Base-by-base conservation (phyloP, 2,329 filamentous ascomycete species). In the Hawksworthiomyces lignivorus region DNA sequence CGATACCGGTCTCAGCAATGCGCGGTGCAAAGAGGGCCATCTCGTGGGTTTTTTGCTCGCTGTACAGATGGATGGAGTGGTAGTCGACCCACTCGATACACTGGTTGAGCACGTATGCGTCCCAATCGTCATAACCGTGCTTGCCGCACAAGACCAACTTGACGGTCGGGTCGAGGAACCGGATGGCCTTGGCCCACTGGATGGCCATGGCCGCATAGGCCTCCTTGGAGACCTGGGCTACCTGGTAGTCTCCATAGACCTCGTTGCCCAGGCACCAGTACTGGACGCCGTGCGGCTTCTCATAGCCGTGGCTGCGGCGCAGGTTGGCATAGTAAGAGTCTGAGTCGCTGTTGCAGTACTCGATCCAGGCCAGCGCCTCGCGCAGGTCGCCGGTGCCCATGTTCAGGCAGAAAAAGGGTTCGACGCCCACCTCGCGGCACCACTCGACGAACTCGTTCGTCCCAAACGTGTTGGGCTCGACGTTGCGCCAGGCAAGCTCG, bases 201-300 rank as follows among this genome's bases (percentile, higher is more conserved):
- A 72, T 74, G 3, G 80, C 81, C 55, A 77, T 77, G 55, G 79
- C 75, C 32, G 80, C 77, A 57, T 84, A 85, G 62, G 75, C 77
- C 54, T 82, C 78, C 57, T 81, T 78, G 49, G 77, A 82, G 70
- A 78, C 73, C 61, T 83, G 75, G 51, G 70, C 77, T 45, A 84
- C 74, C 59, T 84, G 79, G 70, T 70, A 50, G 15, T 76, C 73
- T 5, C 79, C 80, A 73, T 75, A 83, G 59, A 72, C 68, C 57
- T 84, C 80, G 61, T 92, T 92, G 9, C 86, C 86, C 20, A 92
- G 73, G 2, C 84, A 84, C 86, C 86, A 92, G 69, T 89, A 90
- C 63, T 86, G 87, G 54, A 89, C 70, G 45, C 81, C 80, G 63
- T 90, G 90, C 5, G 86, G 87, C 62, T 87, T 75, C 43, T 81